These are phyloP conservation scores for Hymenoscyphus infarciens DNA, from an alignment of 2,329 filamentous ascomycete genomes.

Conservation along the genomic window DNA sequence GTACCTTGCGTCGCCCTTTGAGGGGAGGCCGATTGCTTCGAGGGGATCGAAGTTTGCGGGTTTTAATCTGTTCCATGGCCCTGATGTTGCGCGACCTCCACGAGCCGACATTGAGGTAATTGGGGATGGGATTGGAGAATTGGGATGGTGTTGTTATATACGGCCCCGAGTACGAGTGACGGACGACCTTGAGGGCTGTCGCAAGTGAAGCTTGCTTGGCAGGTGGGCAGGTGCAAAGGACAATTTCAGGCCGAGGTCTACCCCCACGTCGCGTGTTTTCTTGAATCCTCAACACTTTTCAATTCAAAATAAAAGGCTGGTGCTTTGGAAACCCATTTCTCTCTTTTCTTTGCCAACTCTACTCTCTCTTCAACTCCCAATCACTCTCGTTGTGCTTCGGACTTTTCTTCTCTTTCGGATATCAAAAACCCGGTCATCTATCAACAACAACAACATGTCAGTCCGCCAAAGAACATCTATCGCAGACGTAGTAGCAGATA, in stretches of 20 bases:
- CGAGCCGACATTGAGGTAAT: slow-evolving; percentile 28
- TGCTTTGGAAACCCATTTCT: not conserved
- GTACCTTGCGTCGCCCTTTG: slow-evolving; percentile 85
- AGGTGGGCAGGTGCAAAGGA: not conserved
- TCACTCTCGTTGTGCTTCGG: not conserved
- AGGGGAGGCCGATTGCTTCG: slow-evolving; percentile 78
- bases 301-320: not conserved
- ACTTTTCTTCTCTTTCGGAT: not conserved
- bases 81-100: slow-evolving; percentile 42
- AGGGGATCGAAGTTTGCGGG: slow-evolving; percentile 72
- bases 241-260: slow-evolving; percentile 5
- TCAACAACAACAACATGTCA: slow-evolving; percentile 23
- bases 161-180: not conserved
- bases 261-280: not conserved
- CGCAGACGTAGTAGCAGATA: slow-evolving; percentile 25
- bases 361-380: not conserved
- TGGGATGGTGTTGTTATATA: not conserved
- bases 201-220: not conserved
- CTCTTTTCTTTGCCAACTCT: not conserved
- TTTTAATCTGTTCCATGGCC: slow-evolving; percentile 68
- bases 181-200: not conserved
- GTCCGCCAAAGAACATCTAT: slow-evolving; percentile 29
- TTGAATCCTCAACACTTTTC: slow-evolving; percentile 8
- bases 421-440: not conserved
- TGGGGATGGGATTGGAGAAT: slow-evolving; percentile 7